These are phyloP conservation scores for Eutypa lata DNA, from an alignment of 2,329 filamentous ascomycete species.

Conservation along the genomic window DNA sequence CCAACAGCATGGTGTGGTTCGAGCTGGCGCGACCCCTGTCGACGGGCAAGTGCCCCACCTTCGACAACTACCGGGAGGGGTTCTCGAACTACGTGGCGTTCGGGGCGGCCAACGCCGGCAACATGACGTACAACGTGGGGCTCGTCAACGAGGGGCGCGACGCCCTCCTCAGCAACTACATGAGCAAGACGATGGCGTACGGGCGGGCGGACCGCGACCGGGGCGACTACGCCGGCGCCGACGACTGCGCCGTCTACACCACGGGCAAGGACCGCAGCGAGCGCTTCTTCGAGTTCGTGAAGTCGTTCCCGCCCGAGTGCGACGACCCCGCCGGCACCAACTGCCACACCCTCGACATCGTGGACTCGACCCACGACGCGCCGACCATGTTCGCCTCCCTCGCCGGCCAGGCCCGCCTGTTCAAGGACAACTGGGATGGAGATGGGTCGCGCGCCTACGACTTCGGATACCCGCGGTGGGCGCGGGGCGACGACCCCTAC, in stretches of 20 bases:
- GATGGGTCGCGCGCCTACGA: slow-evolving; percentile 3
- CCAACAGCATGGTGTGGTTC: slow-evolving; percentile 10
- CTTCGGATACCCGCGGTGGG: slow-evolving; percentile 7
- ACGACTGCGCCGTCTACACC: slow-evolving; percentile 6
- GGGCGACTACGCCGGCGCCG: slow-evolving; percentile 5
- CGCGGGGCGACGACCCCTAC: slow-evolving; percentile 6
- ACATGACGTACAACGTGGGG: slow-evolving; percentile 7
- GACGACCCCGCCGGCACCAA: background rate
- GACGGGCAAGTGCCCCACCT: slow-evolving; percentile 3
- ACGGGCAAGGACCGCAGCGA: slow-evolving; percentile 8
- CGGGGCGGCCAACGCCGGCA: background rate
- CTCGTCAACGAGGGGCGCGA: slow-evolving; percentile 4
- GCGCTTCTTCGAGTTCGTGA: slow-evolving; percentile 11
- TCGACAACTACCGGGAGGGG: slow-evolving; percentile 9
- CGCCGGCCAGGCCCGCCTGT: slow-evolving; percentile 8
- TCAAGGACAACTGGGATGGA: slow-evolving; percentile 10
- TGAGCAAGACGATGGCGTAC: slow-evolving; percentile 7
- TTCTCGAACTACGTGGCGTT: slow-evolving; percentile 5
- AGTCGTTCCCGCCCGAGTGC: slow-evolving; percentile 5
- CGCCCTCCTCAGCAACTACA: slow-evolving; percentile 6
- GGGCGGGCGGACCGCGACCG: slow-evolving; percentile 4
- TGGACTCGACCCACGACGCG: slow-evolving; percentile 9
- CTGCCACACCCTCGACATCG: slow-evolving; percentile 9
- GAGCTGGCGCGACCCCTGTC: slow-evolving; percentile 2
- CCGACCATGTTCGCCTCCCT: slow-evolving; percentile 5